A percentile compares a stretch with the other conserved stretches of the same genome.
These are phyloP conservation scores for Colletotrichum aenigma DNA, from an alignment of 2,329 filamentous ascomycete genomes.

Conservation along the genomic window DNA sequence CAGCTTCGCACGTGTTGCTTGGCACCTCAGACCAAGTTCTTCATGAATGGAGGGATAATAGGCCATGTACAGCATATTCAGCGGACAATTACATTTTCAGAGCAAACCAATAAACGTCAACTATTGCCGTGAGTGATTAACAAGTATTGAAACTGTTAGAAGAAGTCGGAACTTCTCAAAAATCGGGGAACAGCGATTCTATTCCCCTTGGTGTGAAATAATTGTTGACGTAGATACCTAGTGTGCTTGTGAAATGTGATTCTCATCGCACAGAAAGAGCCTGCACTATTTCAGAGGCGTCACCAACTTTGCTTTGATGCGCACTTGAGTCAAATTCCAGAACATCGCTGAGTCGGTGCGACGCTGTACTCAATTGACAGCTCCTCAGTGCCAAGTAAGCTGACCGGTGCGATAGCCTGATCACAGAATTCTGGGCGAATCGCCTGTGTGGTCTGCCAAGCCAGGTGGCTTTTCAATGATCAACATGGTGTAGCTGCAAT, in stretches of 20 bases:
- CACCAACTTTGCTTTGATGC: not conserved
- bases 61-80: not conserved
- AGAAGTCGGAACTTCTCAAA: not conserved
- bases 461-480: not conserved
- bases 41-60: not conserved
- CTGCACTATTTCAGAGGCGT: not conserved
- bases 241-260: not conserved
- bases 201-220: not conserved
- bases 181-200: not conserved
- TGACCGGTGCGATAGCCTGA: not conserved
- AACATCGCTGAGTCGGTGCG: not conserved
- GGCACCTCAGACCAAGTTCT: not conserved
- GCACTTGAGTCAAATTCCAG: not conserved
- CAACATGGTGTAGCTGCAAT: not conserved
- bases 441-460: not conserved
- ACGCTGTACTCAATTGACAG: not conserved
- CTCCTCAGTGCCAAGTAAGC: not conserved
- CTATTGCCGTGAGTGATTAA: not conserved
- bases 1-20: not conserved
- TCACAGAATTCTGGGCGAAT: not conserved
- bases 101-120: not conserved
- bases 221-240: not conserved
- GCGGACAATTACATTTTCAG: not conserved
- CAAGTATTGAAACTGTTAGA: accelerated
- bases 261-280: not conserved